A percentile compares a stretch with the other conserved stretches of the same genome.
Conservation (phyloP, 441 rosid genomes). For the Macaranga tanarius region DNA sequence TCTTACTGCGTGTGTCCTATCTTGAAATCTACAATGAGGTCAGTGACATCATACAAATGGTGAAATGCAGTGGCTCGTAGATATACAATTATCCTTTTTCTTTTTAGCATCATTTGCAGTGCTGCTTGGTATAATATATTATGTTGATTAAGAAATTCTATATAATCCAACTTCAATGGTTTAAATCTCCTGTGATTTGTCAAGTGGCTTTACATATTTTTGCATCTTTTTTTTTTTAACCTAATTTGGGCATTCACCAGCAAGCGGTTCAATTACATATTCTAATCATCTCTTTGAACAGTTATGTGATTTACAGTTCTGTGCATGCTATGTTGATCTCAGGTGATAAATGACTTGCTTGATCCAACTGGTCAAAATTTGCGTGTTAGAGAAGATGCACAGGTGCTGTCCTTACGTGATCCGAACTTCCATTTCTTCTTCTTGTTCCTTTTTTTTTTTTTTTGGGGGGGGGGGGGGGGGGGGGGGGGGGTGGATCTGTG, state of each 20-base stretch:
- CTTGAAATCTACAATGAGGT: slow-evolving; percentile 99
- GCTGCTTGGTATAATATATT: neutral
- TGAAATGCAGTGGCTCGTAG: neutral
- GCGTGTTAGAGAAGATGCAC: slow-evolving; percentile 97
- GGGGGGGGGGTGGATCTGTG: neutral
- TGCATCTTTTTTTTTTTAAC: neutral
- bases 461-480: too few species aligned
- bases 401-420: slow-evolving; percentile 46
- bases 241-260: neutral
- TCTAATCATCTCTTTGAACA: neutral
- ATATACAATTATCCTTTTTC: neutral
- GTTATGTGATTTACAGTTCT: slow-evolving; percentile 19
- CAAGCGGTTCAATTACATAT: neutral
- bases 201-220: neutral
- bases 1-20: slow-evolving; percentile 95
- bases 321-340: slow-evolving; percentile 33
- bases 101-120: neutral
- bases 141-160: neutral
- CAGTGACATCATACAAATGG: slow-evolving; percentile 24
- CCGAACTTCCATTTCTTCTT: neutral
- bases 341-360: slow-evolving; percentile 98
- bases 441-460: neutral
- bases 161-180: neutral
- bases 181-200: neutral
- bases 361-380: slow-evolving; percentile 99